A percentile compares a stretch with the other conserved stretches of the same genome.
These are phyloP conservation scores for Cryphonectria naterciae DNA, from an alignment of 2,329 filamentous ascomycete genomes.

Conservation along the genomic window DNA sequence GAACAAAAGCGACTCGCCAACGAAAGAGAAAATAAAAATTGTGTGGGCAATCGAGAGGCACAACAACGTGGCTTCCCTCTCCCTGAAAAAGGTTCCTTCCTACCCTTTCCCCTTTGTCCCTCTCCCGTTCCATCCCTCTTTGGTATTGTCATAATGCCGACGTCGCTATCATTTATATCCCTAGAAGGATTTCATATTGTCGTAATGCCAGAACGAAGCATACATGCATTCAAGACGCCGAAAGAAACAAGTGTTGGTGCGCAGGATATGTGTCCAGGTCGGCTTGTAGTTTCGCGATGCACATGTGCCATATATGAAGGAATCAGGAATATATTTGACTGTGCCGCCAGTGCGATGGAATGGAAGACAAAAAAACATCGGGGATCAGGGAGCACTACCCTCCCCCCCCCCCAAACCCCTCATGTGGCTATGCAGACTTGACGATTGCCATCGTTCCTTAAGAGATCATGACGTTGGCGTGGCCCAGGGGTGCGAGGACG, in stretches of 20 bases:
- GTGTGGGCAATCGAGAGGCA: neutral
- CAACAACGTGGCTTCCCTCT: neutral
- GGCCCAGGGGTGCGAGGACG: slow-evolving; percentile 48
- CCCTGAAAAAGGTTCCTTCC: neutral
- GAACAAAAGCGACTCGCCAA: slow-evolving; percentile 6
- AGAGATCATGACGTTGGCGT: slow-evolving; percentile 35
- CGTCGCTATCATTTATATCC: slow-evolving; percentile 2
- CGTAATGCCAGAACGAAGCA: neutral
- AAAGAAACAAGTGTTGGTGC: neutral
- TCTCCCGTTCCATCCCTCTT: neutral
- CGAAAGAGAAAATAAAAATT: slow-evolving; percentile 13
- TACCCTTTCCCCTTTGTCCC: neutral
- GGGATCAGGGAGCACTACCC: neutral
- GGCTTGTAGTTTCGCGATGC: slow-evolving; percentile 2
- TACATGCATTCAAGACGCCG: slow-evolving; percentile 1
- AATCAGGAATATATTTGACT: neutral
- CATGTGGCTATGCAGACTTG: neutral
- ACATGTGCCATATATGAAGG: slow-evolving; percentile 1
- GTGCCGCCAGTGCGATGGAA: slow-evolving; percentile 14
- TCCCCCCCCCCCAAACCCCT: neutral
- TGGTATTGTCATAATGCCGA: neutral
- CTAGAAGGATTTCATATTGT: slow-evolving; percentile 3
- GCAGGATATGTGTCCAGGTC: neutral
- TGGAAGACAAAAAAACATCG: neutral
- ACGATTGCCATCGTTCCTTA: neutral